These are phyloP conservation scores for Russula vinacea DNA, from an alignment of 768 basidiomycete genomes.

Conservation along the genomic window DNA sequence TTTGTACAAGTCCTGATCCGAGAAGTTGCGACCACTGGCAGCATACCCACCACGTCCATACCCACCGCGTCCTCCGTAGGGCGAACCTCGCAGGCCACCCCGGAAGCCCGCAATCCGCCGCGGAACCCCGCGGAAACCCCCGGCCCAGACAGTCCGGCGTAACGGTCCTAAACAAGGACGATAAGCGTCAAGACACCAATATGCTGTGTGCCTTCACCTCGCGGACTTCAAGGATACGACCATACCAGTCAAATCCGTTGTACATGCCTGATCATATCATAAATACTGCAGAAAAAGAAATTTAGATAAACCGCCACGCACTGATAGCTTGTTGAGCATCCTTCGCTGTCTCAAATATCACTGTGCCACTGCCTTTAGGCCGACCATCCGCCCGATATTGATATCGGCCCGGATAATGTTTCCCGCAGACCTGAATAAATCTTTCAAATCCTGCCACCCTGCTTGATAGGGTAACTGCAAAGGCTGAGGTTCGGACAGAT, in stretches of 20 bases:
- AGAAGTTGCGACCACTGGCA: slow-evolving; percentile 59
- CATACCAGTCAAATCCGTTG: slow-evolving; percentile 97
- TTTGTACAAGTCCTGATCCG: slow-evolving; percentile 85
- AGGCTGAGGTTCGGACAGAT: background rate
- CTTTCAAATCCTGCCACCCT: slow-evolving; percentile 99
- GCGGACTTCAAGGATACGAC: slow-evolving; percentile 90
- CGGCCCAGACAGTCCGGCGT: slow-evolving; percentile 78
- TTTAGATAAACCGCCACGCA: slow-evolving; percentile 40
- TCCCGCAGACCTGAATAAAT: slow-evolving; percentile 92
- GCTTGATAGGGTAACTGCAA: slow-evolving; percentile 87
- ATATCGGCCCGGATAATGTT: slow-evolving; percentile 96
- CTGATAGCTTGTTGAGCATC: slow-evolving; percentile 92
- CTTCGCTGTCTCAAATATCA: slow-evolving; percentile 87
- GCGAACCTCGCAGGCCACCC: slow-evolving; percentile 51
- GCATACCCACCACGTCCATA: slow-evolving; percentile 55
- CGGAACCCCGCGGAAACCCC: slow-evolving; percentile 54
- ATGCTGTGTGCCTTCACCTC: slow-evolving; percentile 53
- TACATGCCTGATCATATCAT: slow-evolving; percentile 69
- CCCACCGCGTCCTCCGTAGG: slow-evolving; percentile 52
- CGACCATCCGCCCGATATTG: slow-evolving; percentile 90
- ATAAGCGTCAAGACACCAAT: background rate
- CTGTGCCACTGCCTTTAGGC: slow-evolving; percentile 96
- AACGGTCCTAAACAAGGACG: slow-evolving; percentile 61
- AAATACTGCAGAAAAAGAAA: background rate
- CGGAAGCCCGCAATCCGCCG: slow-evolving; percentile 41